These are phyloP conservation scores for Phyllosticta ampelicida DNA, from an alignment of 2,329 filamentous ascomycete species.

Conservation along the genomic window DNA sequence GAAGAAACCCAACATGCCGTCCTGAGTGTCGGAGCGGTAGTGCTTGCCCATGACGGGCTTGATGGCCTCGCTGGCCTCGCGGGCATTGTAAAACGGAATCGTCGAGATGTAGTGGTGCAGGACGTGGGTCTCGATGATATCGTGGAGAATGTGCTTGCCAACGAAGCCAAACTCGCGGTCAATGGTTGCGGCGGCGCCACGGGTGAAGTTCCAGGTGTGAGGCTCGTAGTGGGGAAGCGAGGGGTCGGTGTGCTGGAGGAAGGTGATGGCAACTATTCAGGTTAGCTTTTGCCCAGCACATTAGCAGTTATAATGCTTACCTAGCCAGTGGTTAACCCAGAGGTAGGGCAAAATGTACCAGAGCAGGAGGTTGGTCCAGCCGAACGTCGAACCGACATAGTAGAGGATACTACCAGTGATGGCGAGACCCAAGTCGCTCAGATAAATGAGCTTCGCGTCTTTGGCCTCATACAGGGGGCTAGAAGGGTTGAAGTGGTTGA, in stretches of 20 bases:
- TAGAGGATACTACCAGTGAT: conserved; percentile 53
- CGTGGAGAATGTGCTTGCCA: conserved; percentile 80
- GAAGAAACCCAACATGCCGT: conserved; percentile 73
- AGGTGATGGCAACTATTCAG: conserved; percentile 77
- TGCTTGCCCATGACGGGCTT: conserved; percentile 90
- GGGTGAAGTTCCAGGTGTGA: conserved; percentile 82
- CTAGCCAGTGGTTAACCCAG: conserved; percentile 98
- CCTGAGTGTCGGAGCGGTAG: conserved; percentile 75
- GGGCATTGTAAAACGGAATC: conserved; percentile 94
- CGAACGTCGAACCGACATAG: conserved; percentile 64
- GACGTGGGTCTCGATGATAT: conserved; percentile 95
- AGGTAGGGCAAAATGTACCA: conserved; percentile 95
- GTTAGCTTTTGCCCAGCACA: conserved; percentile 18
- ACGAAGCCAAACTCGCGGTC: conserved; percentile 97
- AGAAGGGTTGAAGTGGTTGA: conserved; percentile 88
- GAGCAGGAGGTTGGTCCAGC: conserved; percentile 75
- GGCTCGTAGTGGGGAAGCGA: conserved; percentile 84
- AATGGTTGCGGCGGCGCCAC: conserved; percentile 88
- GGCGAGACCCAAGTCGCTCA: conserved; percentile 70
- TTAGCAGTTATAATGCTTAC: conserved; percentile 44
- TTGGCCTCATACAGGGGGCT: conserved; percentile 87
- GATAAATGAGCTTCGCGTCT: conserved; percentile 74
- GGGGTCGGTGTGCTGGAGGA: conserved; percentile 93
- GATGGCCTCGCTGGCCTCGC: conserved; percentile 90
- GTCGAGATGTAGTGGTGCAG: conserved; percentile 95